Percentiles rank a stretch among this genome's conserved stretches.
These are phyloP conservation scores for Arxiozyma telluris DNA, from an alignment of 1,139 yeast genomes.

Conservation along the genomic window DNA sequence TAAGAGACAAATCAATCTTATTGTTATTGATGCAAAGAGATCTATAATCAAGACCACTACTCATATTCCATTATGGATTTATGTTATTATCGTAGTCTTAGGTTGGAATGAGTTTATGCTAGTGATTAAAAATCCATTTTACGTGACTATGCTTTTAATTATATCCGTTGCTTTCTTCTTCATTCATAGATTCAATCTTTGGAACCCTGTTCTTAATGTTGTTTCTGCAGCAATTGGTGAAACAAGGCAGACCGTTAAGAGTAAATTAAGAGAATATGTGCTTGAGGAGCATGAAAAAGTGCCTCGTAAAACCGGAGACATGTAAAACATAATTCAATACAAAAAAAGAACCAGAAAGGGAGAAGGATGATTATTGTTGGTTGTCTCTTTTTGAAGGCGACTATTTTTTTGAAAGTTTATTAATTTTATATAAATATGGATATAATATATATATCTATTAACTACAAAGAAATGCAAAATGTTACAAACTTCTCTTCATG, in stretches of 20 bases:
- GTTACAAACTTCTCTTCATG: not conserved
- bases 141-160: conserved; percentile 51
- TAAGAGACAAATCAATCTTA: conserved; percentile 69
- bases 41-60: conserved; percentile 62
- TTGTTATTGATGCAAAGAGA: conserved; percentile 77
- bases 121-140: conserved; percentile 70
- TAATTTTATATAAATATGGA: not conserved
- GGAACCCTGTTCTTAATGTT: conserved; percentile 66
- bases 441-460: not conserved
- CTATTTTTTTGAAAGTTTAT: no score
- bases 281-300: conserved; percentile 23
- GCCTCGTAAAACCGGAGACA: not conserved
- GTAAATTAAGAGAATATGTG: conserved; percentile 38
- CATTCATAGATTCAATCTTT: conserved; percentile 60
- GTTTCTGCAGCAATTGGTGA: conserved; percentile 51
- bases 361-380: not conserved
- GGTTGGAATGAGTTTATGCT: conserved; percentile 98
- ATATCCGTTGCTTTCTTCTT: conserved; percentile 55
- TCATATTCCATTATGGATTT: conserved; percentile 77
- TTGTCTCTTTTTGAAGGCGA: not conserved
- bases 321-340: not conserved
- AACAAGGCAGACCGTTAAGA: conserved; percentile 47
- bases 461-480: not conserved
- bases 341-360: not conserved
- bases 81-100: conserved; percentile 57